Base-by-base conservation (phyloP, 1,284 basidiomycete genomes). In the Ustilago loliicola region DNA sequence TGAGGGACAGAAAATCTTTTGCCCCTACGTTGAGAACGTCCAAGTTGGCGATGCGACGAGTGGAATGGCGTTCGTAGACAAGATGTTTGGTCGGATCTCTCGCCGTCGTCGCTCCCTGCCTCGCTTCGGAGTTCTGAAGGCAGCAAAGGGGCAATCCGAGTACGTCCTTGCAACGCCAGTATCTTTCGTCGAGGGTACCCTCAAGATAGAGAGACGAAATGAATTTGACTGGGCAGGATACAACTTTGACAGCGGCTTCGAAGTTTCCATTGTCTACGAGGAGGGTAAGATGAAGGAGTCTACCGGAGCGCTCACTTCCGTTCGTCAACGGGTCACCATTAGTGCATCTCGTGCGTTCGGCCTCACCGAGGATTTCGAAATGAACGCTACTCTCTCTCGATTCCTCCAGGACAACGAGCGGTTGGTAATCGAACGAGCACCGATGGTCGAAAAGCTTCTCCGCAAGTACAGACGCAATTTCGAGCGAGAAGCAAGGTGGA, bases 321-420 rank as follows among this genome's bases (percentile, higher is more conserved):
- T 75, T 3, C 67, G 65, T 1, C 90, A 89, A 75, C 83, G 87
- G 21, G 86, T 93, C 47, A 83, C 85, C 23, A 86, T 91, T 2
- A 65, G 68, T 38, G 87, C 89, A 25, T 90, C 90, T n/a, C 88
- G 88, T 15, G 86, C 88, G 11, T 90, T 93, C 66, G 93, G 93
- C 0, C 87, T 94, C 30, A 90, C 89, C 72, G 91, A 92, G 73
- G 91, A 92, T 77, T 92, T 90, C 73, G 90, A 91, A 60, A 86
- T 93, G 55, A 92, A 91, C 0, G 86, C 89, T 1, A 86, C 88
- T 0, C 88, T 94, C 3, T 91, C 92, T 6, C 89, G 88, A 7
- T 93, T 94, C 82, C 86, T 94, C 11, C 83, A 89, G 17, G 87
- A 91, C 72, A 94, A 94, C 79, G 88, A 89, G 58, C 75, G 85